Evolutionary conservation across 495 filamentous ascomycete species (phyloP).

Genomic region (Margaritispora aquatica): DNA sequence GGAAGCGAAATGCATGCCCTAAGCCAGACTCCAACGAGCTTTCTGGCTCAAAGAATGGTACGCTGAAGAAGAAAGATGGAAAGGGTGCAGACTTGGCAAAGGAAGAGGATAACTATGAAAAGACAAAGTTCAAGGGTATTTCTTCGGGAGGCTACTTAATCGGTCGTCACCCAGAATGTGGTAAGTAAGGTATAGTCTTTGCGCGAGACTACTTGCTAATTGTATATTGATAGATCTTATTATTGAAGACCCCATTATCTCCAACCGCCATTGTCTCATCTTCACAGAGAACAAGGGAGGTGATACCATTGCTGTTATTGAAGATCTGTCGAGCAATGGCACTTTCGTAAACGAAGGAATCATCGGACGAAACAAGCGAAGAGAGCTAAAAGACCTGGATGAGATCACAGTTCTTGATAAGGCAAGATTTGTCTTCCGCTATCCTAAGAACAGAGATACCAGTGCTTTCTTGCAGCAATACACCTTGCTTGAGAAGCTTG

Average conservation of each 20-base stretch:
- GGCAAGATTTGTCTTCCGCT: slow-evolving; percentile 83
- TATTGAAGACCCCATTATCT: slow-evolving; percentile 77
- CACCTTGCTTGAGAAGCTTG: slow-evolving; percentile 74
- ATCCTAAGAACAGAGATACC: slow-evolving; percentile 68
- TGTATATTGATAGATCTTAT: slow-evolving; percentile 59
- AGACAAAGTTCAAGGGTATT: slow-evolving; percentile 40
- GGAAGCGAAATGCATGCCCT: slow-evolving; percentile 59
- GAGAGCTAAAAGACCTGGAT: slow-evolving; percentile 81
- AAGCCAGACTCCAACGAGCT: slow-evolving; percentile 33
- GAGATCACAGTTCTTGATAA: slow-evolving; percentile 81
- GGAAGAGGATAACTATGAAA: slow-evolving; percentile 53
- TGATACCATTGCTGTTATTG: slow-evolving; percentile 73
- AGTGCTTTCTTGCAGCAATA: slow-evolving; percentile 84
- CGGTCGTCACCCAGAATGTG: slow-evolving; percentile 90
- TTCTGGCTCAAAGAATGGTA: slow-evolving; percentile 15
- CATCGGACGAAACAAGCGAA: slow-evolving; percentile 84
- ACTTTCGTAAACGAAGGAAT: slow-evolving; percentile 92
- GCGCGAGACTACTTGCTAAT: slow-evolving; percentile 2
- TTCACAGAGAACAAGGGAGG: slow-evolving; percentile 82
- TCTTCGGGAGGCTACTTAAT: slow-evolving; percentile 84
- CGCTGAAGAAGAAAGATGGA: slow-evolving; percentile 28
- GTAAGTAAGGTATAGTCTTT: slow-evolving; percentile 42
- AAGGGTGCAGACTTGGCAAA: slow-evolving; percentile 35
- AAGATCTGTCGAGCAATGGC: slow-evolving; percentile 93
- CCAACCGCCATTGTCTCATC: slow-evolving; percentile 88